phyloP scores from a whole-genome alignment of 176 grass and related monocot species.

The Avena atlantica region DNA sequence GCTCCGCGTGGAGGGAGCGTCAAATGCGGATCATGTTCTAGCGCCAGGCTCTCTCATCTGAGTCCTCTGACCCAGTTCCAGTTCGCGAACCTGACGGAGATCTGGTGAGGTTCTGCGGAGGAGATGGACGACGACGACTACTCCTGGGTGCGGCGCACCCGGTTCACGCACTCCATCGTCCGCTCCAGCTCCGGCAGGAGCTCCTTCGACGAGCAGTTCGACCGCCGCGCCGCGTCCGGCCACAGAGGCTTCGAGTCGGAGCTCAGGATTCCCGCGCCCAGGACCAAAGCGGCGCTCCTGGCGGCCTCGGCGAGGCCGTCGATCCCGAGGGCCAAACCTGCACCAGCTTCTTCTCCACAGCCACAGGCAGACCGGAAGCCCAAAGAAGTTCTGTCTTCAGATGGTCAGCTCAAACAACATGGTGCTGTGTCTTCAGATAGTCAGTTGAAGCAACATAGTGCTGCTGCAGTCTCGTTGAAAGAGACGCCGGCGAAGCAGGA shows the following conservation, averaged over 20 bases:
- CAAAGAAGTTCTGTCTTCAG: slow-evolving; percentile 38
- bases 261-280: slow-evolving; percentile 14
- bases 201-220: slow-evolving; percentile 38
- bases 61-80: slow-evolving; percentile 9
- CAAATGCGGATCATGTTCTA: slow-evolving; percentile 22
- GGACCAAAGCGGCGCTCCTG: slow-evolving; percentile 10
- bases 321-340: slow-evolving; percentile 46
- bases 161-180: slow-evolving; percentile 71
- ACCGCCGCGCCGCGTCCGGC: not conserved
- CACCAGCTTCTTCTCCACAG: slow-evolving; percentile 7
- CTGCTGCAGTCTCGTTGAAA: slow-evolving; percentile 5
- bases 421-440: not conserved
- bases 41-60: not conserved
- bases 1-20: slow-evolving; percentile 4
- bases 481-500: slow-evolving; percentile 28
- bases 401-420: slow-evolving; percentile 26
- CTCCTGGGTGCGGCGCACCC: slow-evolving; percentile 88
- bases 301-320: slow-evolving; percentile 21
- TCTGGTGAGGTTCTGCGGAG: slow-evolving; percentile 1
- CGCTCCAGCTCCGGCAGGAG: slow-evolving; percentile 61
- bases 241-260: slow-evolving; percentile 28
- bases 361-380: slow-evolving; percentile 43
- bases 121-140: slow-evolving; percentile 85
- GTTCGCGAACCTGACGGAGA: not conserved
- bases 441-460: not conserved